Evolutionary conservation across 2,329 filamentous ascomycete species (phyloP).

Genomic region (Aureobasidium sp.): DNA sequence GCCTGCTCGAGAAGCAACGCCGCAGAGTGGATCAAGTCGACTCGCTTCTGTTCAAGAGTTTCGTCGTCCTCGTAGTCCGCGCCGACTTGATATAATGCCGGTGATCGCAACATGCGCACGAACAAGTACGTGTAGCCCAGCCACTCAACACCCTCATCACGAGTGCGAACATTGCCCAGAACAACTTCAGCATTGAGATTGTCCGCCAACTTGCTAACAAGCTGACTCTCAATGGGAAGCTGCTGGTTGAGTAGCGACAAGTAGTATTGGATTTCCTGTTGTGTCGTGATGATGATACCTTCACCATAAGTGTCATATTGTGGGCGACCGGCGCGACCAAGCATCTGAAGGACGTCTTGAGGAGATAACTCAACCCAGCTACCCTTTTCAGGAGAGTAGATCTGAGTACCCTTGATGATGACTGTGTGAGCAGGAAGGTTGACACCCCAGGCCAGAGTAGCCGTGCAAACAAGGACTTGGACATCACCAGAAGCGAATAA

Average conservation of each 20-base stretch:
- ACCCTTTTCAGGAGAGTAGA: constrained; percentile 97
- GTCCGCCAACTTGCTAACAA: constrained; percentile 86
- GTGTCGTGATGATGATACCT: constrained; percentile 96
- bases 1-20: constrained; percentile 80
- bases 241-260: constrained; percentile 95
- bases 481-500: constrained; percentile 86
- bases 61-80: constrained; percentile 92
- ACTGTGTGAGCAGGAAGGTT: constrained; percentile 96
- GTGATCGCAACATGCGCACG: constrained; percentile 92
- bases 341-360: constrained; percentile 97
- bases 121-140: constrained; percentile 97
- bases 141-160: constrained; percentile 98
- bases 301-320: constrained; percentile 98
- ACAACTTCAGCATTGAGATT: constrained; percentile 96
- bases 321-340: constrained; percentile 90
- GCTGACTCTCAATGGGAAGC: constrained; percentile 92
- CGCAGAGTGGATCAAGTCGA: constrained; percentile 94
- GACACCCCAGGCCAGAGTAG: constrained; percentile 98
- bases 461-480: constrained; percentile 92
- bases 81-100: constrained; percentile 89
- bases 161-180: constrained; percentile 80
- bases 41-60: constrained; percentile 87
- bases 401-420: constrained; percentile 96
- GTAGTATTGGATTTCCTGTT: constrained; percentile 93
- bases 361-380: constrained; percentile 97